Evolutionary conservation across 2,329 filamentous ascomycete genomes (phyloP), one percentile per base, ranked within the genome.

Genomic region (Emmonsia crescens): DNA sequence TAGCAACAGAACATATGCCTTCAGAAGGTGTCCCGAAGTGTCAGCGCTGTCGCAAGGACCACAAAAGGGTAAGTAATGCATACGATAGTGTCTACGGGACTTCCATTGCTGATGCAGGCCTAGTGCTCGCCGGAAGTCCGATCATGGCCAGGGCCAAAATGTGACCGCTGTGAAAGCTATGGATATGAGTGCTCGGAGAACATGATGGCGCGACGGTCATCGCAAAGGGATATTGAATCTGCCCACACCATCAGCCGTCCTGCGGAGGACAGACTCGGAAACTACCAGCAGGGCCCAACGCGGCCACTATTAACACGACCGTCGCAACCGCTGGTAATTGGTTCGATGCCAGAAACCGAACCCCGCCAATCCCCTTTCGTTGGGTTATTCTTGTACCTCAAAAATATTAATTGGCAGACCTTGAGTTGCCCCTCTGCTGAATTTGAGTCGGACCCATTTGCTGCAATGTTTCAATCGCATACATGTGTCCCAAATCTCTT

Each of bases 21-120:
- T 66, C 64, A 55, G 65, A 66, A 55, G 65, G 65, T 44, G 64
- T 66, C 14, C 65, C 64, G 29, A 66, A 66, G 61, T 66, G 65
- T 42, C 65, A 66, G 60, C 60, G 65, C 9, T 66, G 65, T 44
- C 61, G 65, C 21, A 64, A 62, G 59, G 65, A 66, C 52, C 65
- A 66, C 56, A 65, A 66, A 48, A 66, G 65, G 63, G 65, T 66
- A 48, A 57, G 64, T 14, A 31, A 31, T 51, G 14, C 33, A 24
- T 27, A 44, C 42, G 9, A 19, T 19, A 46, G 27, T 55, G 10
- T 36, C 27, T 48, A 31, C 31, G 9, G 21, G 36, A n/a, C 6
- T 59, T 48, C 40, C 27, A 42, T 60, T 38, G 40, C 60, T 64
- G 61, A 65, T 56, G n/a, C 21, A 38, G 29, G 40, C 29, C 57